These are phyloP conservation scores for Mucor racemosus DNA, from an alignment of 371 early-diverging fungal species.

Conservation along the genomic window DNA sequence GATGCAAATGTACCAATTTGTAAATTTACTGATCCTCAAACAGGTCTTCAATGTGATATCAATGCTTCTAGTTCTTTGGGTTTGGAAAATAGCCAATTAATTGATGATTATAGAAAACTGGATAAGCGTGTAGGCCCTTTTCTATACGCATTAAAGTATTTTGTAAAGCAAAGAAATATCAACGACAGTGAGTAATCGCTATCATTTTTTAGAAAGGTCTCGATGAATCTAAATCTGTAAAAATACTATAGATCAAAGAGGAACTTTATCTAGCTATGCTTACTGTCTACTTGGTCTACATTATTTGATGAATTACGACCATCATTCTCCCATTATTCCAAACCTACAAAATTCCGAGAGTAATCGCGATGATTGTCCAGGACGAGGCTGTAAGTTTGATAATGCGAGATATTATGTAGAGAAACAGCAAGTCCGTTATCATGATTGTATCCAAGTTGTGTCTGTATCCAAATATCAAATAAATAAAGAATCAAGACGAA, in stretches of 20 bases:
- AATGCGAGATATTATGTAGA: background rate
- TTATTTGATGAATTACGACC: conserved; percentile 17
- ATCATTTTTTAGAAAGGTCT: background rate
- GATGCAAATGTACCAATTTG: conserved; percentile 66
- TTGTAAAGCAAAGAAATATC: conserved; percentile 53
- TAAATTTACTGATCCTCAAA: conserved; percentile 67
- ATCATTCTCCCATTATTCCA: conserved; percentile 16
- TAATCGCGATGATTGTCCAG: background rate
- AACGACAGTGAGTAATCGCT: conserved; percentile 42
- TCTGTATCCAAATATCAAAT: background rate
- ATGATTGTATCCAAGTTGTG: background rate
- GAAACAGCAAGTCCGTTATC: background rate
- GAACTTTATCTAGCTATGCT: conserved; percentile 25
- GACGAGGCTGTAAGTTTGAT: background rate
- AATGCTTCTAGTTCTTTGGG: conserved; percentile 61
- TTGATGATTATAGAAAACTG: conserved; percentile 55
- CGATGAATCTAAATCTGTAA: background rate
- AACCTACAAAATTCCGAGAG: conserved; percentile 13
- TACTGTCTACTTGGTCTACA: conserved; percentile 22
- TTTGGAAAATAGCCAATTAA: conserved; percentile 61
- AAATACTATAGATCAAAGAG: conserved; percentile 1
- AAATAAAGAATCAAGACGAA: background rate
- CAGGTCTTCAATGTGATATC: conserved; percentile 53
- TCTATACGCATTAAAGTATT: conserved; percentile 58
- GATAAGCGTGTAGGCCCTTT: conserved; percentile 62